Percentiles rank a stretch among this genome's conserved stretches.
Conservation (phyloP, 495 filamentous ascomycete genomes). For the Xylaria flabelliformis region DNA sequence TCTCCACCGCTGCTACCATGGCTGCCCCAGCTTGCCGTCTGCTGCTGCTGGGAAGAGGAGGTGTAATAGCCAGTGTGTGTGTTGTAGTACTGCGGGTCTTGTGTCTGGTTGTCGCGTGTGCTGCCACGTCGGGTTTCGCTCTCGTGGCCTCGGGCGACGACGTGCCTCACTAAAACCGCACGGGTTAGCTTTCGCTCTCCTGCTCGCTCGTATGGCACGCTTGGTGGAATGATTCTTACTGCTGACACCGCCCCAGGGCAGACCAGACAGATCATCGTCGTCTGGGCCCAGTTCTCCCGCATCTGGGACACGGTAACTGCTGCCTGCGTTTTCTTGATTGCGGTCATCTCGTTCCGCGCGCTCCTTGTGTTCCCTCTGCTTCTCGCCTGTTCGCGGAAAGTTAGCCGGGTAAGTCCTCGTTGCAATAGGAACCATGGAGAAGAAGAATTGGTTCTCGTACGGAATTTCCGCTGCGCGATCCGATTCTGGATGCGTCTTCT, state of each 20-base stretch:
- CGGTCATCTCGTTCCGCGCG: slow-evolving; percentile 61
- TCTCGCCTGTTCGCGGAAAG: slow-evolving; percentile 56
- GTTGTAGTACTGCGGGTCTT: slow-evolving; percentile 34
- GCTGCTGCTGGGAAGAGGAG: slow-evolving; percentile 35
- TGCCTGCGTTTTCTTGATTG: slow-evolving; percentile 61
- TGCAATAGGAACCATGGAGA: neutral
- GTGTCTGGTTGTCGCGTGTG: slow-evolving; percentile 29
- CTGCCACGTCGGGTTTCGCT: slow-evolving; percentile 47
- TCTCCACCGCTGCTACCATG: slow-evolving; percentile 39
- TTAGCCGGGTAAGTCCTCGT: slow-evolving; percentile 28
- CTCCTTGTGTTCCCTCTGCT: slow-evolving; percentile 63
- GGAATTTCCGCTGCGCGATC: slow-evolving; percentile 66
- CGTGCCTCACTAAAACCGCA: slow-evolving; percentile 50
- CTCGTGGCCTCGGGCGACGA: slow-evolving; percentile 60
- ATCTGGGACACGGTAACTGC: slow-evolving; percentile 61
- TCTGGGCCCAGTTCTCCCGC: slow-evolving; percentile 56
- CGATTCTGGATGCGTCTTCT: slow-evolving; percentile 66
- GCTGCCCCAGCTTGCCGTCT: slow-evolving; percentile 33
- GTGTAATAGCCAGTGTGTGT: slow-evolving; percentile 26
- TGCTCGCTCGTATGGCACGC: neutral
- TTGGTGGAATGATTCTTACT: slow-evolving; percentile 25
- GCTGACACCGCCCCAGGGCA: slow-evolving; percentile 69
- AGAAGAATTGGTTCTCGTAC: slow-evolving; percentile 45
- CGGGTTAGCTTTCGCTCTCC: slow-evolving; percentile 12
- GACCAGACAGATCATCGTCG: slow-evolving; percentile 58